Evolutionary conservation across 2,329 filamentous ascomycete genomes (phyloP), one percentile per base, ranked within the genome.

Genomic region (Paraphaeosphaeria minitans): DNA sequence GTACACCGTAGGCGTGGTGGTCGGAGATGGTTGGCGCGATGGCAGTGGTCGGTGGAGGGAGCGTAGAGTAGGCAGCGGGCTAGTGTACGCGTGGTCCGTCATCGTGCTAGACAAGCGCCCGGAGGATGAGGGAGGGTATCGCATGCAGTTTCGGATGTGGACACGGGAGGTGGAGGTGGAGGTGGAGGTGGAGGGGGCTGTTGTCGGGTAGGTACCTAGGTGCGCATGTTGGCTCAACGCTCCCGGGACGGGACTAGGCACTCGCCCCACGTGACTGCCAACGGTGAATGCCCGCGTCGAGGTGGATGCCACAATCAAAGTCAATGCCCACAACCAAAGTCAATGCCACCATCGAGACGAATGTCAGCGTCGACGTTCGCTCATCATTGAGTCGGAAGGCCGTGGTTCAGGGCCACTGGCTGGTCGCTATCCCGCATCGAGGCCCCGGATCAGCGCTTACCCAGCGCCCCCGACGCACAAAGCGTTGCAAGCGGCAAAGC

Each of bases 401-500:
- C 13, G 22, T 21, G 35, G 37, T 27, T 41, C 49, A 29, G 33
- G 49, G n/a, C n/a, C 16, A 27, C 3, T 16, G 31, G 16, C 19
- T 22, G 41, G 3, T 27, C 24, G 24, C 55, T 53, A 46, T 46
- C 21, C 55, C 37, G 51, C 35, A 48, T 55, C n/a, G 19, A 24
- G 48, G 29, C 21, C 21, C 41, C 55, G 55, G 49, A 57, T 57
- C 55, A 53, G 54, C 55, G 31, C 41, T 22, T 22, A 29, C 16
- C 45, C 43, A 46, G 27, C 37, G 9, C 6, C 21, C 21, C 59
- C 49, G 56, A 61, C 45, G 55, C 33, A 61, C 57, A 37, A 53
- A 51, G 53, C 42, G 62, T 66, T 53, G 53, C 61, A 62, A 56
- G n/a, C n/a, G n/a, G n/a, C n/a, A n/a, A n/a, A n/a, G 33, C 27